A percentile compares a stretch with the other conserved stretches of the same genome.
Evolutionary conservation across 1,284 basidiomycete species (phyloP).

Genomic region (Microbotryum saponariae): DNA sequence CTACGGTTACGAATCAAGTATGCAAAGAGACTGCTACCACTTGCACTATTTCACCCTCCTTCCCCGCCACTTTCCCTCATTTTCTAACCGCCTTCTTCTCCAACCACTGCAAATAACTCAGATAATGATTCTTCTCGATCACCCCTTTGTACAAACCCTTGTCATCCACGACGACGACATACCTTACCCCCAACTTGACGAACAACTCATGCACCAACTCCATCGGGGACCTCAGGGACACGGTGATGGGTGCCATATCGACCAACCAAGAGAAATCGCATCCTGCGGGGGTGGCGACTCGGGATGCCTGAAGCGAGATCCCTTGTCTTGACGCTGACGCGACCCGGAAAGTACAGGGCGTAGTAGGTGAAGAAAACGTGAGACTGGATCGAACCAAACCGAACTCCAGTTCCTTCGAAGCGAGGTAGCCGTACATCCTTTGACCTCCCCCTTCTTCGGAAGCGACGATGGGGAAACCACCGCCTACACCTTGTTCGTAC

Average conservation of each 20-base stretch:
- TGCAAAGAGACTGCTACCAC: too few relatives aligned
- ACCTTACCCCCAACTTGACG: constrained; percentile 81
- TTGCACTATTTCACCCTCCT: too few relatives aligned
- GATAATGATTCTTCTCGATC: constrained; percentile 73
- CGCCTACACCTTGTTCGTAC: constrained; percentile 60
- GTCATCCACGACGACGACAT: constrained; percentile 73
- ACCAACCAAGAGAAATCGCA: constrained; percentile 44
- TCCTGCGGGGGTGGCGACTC: constrained; percentile 33
- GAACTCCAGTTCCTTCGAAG: constrained; percentile 85
- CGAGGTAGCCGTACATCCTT: constrained; percentile 84
- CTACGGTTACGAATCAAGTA: too few relatives aligned
- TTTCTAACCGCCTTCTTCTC: background rate
- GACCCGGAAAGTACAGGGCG: constrained; percentile 25
- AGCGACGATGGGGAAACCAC: constrained; percentile 76
- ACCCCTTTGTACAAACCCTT: constrained; percentile 80
- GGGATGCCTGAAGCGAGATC: constrained; percentile 56
- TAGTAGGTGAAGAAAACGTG: constrained; percentile 10
- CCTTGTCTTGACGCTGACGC: constrained; percentile 63
- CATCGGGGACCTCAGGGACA: constrained; percentile 23
- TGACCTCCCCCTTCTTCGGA: constrained; percentile 46
- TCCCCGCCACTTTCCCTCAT: too few relatives aligned
- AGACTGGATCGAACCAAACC: constrained; percentile 48
- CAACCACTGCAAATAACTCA: constrained; percentile 2
- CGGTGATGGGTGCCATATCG: constrained; percentile 29
- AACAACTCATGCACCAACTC: constrained; percentile 49